Evolutionary conservation across 2,329 filamentous ascomycete genomes (phyloP), one percentile per base, ranked within the genome.

Genomic region (Tolypocladium tropicale): DNA sequence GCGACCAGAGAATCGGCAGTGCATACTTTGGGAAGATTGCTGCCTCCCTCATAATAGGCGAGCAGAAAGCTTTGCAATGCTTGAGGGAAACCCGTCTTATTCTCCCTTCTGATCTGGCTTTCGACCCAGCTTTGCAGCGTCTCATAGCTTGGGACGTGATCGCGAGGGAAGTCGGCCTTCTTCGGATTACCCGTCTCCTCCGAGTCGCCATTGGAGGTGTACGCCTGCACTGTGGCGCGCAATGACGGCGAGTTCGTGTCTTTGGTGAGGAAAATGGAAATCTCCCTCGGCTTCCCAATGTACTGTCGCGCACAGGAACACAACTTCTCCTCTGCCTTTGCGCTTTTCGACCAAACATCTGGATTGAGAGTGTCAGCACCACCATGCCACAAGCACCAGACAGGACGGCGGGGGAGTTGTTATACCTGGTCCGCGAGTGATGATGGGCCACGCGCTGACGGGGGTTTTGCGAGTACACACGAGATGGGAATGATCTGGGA

Each of bases 381-480:
- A 36, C 28, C 28, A 12, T 23, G n/a, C n/a, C 6, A 18, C 36
- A 25, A 11, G 36, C 10, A 21, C 6, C 1, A 30, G 32, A 46
- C 53, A 58, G 57, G 57, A 41, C 55, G 55, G 49, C n/a, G n/a
- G 58, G 57, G 28, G 55, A 34, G 23, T 61, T 53, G 56, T 68
- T 68, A 60, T 72, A 74, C 71, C 71, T 58, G 69, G 66, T 56
- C 69, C 66, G 58, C 65, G 67, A 60, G 66, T 66, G 65, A 73
- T 70, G 60, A 73, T 69, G 50, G 71, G 71, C 67, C 68, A 70
- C 56, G 69, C 66, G 63, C 65, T 65, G 56, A 61, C 67, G 57
- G 70, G 71, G 60, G 68, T 73, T 56, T 65, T 65, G 57, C 71
- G 71, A 54, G 65, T 73, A 60, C 71, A 74, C 57, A 70, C 70